Base-by-base conservation (phyloP, 2,329 filamentous ascomycete species). In the Ophiostoma novo-ulmi region DNA sequence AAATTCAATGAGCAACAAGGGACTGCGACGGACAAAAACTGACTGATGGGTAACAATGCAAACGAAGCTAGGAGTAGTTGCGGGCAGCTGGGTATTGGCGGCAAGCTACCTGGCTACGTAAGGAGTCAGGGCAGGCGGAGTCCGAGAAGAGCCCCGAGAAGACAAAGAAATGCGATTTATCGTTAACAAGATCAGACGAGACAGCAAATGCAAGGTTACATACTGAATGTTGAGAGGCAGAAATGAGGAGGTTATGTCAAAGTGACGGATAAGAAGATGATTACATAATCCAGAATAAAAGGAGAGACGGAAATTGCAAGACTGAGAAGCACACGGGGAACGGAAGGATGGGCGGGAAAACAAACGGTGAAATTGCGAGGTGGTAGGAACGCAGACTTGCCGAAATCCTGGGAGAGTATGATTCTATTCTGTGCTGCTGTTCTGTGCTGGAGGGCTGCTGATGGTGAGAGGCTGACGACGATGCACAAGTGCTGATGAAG, bases 61-160 rank as follows among this genome's bases (percentile, higher is more conserved):
- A 58, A 22, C 52, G 8, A 48, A 58, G 52, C 52, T 58, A 58
- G 52, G 52, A 26, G n/a, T 58, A 58, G 17, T 48, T 48, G 52
- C 26, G 26, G 5, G 11, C 26, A 17, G 11, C 20, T 63, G 58
- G 11, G 58, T 35, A 26, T 63, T 63, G 58, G 52, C 26, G 58
- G 58, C 58, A 63, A 63, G 26, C 58, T 63, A 31, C 26, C 58
- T 63, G 58, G 58, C 26, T 35, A 63, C 52, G 17, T 48, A 63
- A 35, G 58, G 58, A 63, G 44, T 35, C 26, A 31, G 58, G 58
- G 58, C 26, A 0, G 58, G 58, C 58, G 58, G 58, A 35, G 26
- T 26, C 58, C 26, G 35, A 26, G 55, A 13, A 36, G 52, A 55
- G 52, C 52, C n/a, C 8, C 10, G n/a, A 22, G 52, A 55, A 17